These are phyloP conservation scores for Umbelopsis ramanniana DNA, from an alignment of 192 early-diverging fungal genomes.

Conservation along the genomic window DNA sequence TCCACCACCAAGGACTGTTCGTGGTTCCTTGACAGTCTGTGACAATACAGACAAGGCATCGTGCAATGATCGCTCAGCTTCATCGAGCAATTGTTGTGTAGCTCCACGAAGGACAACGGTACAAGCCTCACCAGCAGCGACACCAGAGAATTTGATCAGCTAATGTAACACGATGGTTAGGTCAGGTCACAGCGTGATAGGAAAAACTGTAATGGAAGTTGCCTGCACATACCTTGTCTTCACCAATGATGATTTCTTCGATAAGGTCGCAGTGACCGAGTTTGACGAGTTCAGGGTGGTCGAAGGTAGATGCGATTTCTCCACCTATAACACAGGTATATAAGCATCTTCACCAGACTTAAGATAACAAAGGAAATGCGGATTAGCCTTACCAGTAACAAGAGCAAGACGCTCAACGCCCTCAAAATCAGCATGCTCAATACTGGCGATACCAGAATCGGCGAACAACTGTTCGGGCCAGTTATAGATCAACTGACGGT, in stretches of 20 bases:
- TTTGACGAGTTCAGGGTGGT: constrained; percentile 95
- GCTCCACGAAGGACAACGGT: constrained; percentile 98
- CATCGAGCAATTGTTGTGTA: constrained; percentile 93
- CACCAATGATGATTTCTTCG: constrained; percentile 99
- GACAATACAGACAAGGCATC: constrained; percentile 95
- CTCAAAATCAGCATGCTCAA: constrained; percentile 99
- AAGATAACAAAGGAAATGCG: neutral
- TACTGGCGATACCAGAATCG: constrained; percentile 94
- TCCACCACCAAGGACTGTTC: constrained; percentile 94
- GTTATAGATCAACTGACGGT: constrained; percentile 99
- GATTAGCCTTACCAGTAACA: constrained; percentile 69
- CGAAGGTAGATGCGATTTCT: constrained; percentile 98
- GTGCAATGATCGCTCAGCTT: constrained; percentile 96
- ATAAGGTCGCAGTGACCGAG: constrained; percentile 95
- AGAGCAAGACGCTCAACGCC: constrained; percentile 96
- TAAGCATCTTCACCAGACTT: neutral
- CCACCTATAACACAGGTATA: constrained; percentile 56
- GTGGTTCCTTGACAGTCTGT: constrained; percentile 93
- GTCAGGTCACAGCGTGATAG: neutral
- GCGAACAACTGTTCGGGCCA: constrained; percentile 99
- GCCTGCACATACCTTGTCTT: constrained; percentile 64
- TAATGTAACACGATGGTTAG: constrained; percentile 18
- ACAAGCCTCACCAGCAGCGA: constrained; percentile 95
- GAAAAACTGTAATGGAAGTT: neutral
- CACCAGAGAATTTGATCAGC: constrained; percentile 96